A percentile compares a stretch with the other conserved stretches of the same genome.
Conservation (phyloP, 192 early-diverging fungal species). For the Coemansia sp. region DNA sequence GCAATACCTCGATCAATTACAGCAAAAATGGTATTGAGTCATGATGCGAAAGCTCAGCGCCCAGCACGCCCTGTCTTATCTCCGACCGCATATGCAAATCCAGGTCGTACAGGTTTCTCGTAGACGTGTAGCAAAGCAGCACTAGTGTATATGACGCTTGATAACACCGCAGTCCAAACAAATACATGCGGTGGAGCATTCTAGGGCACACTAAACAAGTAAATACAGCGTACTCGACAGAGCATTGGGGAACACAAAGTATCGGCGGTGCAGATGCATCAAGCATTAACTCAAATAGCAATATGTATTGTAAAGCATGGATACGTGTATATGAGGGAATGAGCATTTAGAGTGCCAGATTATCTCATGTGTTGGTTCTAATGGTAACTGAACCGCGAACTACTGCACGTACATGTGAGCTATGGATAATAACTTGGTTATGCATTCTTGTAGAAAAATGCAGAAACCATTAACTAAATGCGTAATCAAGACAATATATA, state of each 20-base stretch:
- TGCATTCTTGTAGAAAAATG: too few species aligned
- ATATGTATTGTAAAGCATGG: background rate
- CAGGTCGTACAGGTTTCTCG: background rate
- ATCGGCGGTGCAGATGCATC: background rate
- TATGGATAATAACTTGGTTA: too few species aligned
- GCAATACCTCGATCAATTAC: background rate
- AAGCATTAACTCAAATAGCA: background rate
- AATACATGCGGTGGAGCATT: background rate
- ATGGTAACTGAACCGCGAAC: too few species aligned
- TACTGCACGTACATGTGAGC: too few species aligned
- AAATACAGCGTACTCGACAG: background rate
- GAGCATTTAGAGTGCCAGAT: background rate
- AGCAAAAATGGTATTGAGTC: background rate
- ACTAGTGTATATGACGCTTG: background rate
- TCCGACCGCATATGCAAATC: background rate
- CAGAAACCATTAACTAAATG: too few species aligned
- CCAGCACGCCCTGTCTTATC: background rate
- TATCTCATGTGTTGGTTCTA: background rate
- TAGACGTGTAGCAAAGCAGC: background rate
- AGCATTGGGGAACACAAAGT: background rate
- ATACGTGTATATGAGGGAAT: background rate
- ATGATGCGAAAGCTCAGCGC: background rate
- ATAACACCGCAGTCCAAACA: background rate
- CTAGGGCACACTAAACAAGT: background rate
- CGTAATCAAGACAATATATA: too few species aligned